phyloP scores from a whole-genome alignment of 176 grass and related monocot genomes.

The Triticum urartu region DNA sequence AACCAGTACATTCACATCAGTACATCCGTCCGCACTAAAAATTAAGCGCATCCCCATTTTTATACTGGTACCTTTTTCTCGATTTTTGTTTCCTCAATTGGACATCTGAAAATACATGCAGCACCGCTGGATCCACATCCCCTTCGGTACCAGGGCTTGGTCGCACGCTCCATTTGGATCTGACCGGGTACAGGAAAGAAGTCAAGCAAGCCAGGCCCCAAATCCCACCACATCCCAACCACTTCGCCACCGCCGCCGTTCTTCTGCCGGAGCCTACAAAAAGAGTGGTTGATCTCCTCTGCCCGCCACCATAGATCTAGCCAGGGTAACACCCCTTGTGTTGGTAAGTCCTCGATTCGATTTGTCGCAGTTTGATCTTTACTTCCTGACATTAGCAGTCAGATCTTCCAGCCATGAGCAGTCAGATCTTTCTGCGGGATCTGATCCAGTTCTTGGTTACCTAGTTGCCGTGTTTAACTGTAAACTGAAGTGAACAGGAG shows the following conservation, averaged over 20 bases:
- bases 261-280: conserved; percentile 3
- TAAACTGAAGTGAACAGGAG: too few relatives aligned
- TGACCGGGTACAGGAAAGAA: neutral
- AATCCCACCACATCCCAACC: neutral
- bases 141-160: neutral
- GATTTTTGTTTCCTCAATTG: conserved; percentile 21
- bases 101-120: neutral
- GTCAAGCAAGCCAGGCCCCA: neutral
- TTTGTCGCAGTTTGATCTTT: neutral
- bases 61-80: neutral
- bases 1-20: neutral
- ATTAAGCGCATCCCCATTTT: neutral
- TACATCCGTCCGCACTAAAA: conserved; percentile 11
- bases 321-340: conserved; percentile 5
- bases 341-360: conserved; percentile 2
- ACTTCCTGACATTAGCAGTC: neutral
- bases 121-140: neutral
- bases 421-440: conserved; percentile 23
- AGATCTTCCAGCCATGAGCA: neutral
- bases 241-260: neutral
- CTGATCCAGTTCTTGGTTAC: neutral
- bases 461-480: too few relatives aligned
- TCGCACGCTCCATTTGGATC: neutral
- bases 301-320: conserved; percentile 10
- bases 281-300: neutral